Evolutionary conservation across 441 rosid species (phyloP).

Genomic region (Aleurites moluccanus): DNA sequence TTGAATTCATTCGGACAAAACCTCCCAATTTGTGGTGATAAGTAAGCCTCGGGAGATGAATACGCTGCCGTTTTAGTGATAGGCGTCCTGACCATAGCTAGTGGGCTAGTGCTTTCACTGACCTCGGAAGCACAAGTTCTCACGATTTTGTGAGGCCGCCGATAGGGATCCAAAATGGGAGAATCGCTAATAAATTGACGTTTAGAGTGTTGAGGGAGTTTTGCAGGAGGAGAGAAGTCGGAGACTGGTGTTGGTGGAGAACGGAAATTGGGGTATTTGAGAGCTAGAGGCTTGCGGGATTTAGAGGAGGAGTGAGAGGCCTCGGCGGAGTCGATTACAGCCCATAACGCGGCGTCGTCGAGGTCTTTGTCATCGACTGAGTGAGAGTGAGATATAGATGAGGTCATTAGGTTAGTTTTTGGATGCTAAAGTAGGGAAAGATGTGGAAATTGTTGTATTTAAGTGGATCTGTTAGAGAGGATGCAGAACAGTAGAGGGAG

Average conservation of each 20-base stretch:
- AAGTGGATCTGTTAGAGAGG: too few species aligned
- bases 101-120: constrained; percentile 50
- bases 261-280: constrained; percentile 53
- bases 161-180: constrained; percentile 26
- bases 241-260: constrained; percentile 60
- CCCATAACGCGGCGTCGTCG: constrained; percentile 93
- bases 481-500: too few species aligned
- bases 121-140: constrained; percentile 48
- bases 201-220: constrained; percentile 33
- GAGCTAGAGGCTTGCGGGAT: constrained; percentile 54
- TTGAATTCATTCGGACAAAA: constrained; percentile 13
- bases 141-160: constrained; percentile 53
- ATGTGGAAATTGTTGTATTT: too few species aligned
- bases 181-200: constrained; percentile 23
- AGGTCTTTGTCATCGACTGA: constrained; percentile 80
- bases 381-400: constrained; percentile 33
- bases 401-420: constrained; percentile 29
- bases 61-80: constrained; percentile 17
- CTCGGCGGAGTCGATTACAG: constrained; percentile 83
- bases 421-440: neutral
- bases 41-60: constrained; percentile 54
- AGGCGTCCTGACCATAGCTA: constrained; percentile 52
- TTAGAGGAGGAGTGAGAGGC: constrained; percentile 60
- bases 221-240: constrained; percentile 42
- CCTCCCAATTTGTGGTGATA: constrained; percentile 65